Conservation (phyloP, 2,329 filamentous ascomycete genomes). For the Calcarisporium arbuscula region DNA sequence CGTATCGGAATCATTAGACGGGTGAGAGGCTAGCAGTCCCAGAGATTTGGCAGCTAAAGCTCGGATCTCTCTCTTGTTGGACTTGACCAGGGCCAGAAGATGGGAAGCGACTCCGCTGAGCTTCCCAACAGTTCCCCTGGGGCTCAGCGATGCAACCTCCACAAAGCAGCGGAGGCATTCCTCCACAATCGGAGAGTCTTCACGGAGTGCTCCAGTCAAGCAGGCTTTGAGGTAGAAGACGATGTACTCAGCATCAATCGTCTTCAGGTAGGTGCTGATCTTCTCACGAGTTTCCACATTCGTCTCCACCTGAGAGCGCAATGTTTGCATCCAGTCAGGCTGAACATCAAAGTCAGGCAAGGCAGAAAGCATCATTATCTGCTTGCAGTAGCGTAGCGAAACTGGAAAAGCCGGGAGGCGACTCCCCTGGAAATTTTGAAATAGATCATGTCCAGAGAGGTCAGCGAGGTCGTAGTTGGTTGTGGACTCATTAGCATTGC, state of each 20-base stretch:
- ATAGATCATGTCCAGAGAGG: conserved; percentile 14
- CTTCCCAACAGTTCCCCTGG: conserved; percentile 43
- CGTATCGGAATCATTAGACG: conserved; percentile 29
- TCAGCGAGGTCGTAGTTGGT: background rate
- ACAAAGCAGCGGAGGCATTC: conserved; percentile 47
- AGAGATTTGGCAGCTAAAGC: conserved; percentile 62
- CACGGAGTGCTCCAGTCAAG: conserved; percentile 49
- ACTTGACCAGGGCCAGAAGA: conserved; percentile 56
- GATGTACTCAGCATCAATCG: conserved; percentile 31
- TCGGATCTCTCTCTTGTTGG: conserved; percentile 66
- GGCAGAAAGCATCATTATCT: conserved; percentile 45
- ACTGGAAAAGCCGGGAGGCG: conserved; percentile 54
- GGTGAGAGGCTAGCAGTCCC: conserved; percentile 71
- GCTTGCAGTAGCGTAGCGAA: conserved; percentile 62
- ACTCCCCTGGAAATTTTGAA: conserved; percentile 42
- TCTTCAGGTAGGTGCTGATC: conserved; percentile 48
- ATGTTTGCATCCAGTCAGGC: conserved; percentile 76
- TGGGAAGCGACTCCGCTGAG: conserved; percentile 43
- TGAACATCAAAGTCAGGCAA: conserved; percentile 52
- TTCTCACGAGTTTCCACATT: conserved; percentile 58
- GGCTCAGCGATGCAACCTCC: conserved; percentile 43
- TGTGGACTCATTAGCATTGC: conserved; percentile 20
- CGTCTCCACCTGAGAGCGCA: conserved; percentile 66
- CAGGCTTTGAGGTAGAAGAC: conserved; percentile 44
- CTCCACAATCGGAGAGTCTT: conserved; percentile 34